Percentiles rank a stretch among this genome's conserved stretches.
phyloP scores from a whole-genome alignment of 2,329 filamentous ascomycete genomes.

The Passalora sequoiae region DNA sequence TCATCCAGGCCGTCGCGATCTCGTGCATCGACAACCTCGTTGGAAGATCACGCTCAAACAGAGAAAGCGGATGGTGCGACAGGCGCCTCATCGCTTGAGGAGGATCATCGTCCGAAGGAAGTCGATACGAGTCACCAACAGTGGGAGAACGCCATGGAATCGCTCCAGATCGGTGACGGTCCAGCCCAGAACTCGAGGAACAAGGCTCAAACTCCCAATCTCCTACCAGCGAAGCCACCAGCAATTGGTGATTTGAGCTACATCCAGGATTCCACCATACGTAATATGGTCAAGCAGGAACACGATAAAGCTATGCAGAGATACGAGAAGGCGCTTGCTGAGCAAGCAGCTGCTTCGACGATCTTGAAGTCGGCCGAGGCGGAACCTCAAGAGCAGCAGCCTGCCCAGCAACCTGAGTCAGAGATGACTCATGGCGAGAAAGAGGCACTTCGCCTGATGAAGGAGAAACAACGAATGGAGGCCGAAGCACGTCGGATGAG shows the following conservation, averaged over 20 bases:
- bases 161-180: constrained; percentile 13
- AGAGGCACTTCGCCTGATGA: constrained; percentile 27
- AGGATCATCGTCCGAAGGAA: neutral
- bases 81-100: neutral
- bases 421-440: constrained; percentile 28
- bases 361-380: neutral
- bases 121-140: constrained; percentile 7
- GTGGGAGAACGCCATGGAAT: constrained; percentile 22
- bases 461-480: constrained; percentile 31
- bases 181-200: neutral
- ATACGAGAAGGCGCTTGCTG: constrained; percentile 63
- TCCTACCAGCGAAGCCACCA: constrained; percentile 48
- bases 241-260: constrained; percentile 51
- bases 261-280: constrained; percentile 59
- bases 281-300: constrained; percentile 66
- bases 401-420: constrained; percentile 16
- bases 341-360: constrained; percentile 41
- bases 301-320: constrained; percentile 57
- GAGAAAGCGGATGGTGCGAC: neutral
- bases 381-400: neutral
- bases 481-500: constrained; percentile 28
- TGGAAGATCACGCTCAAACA: neutral
- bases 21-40: constrained; percentile 4
- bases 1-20: too few relatives aligned
- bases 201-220: constrained; percentile 31